A percentile compares a stretch with the other conserved stretches of the same genome.
Evolutionary conservation across 2,329 filamentous ascomycete species (phyloP).

Genomic region (Penicillium sp.): DNA sequence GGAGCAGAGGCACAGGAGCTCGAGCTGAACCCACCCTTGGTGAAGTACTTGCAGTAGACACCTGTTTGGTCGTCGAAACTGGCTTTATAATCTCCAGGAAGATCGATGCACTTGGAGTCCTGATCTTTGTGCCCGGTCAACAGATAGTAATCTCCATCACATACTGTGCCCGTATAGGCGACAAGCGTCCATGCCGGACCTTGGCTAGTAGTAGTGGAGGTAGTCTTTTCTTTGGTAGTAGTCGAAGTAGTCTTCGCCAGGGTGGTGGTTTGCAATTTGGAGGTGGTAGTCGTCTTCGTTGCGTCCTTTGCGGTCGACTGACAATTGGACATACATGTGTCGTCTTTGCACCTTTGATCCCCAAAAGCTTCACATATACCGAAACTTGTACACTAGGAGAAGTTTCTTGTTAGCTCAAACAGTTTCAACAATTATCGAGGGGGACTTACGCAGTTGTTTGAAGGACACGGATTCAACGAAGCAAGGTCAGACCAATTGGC

Average conservation of each 20-base stretch:
- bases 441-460: constrained; percentile 23
- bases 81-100: constrained; percentile 6
- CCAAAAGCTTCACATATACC: constrained; percentile 1
- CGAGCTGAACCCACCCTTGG: constrained; percentile 9
- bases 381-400: neutral
- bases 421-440: neutral
- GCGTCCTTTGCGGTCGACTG: neutral
- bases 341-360: neutral
- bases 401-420: neutral
- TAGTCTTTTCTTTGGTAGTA: neutral
- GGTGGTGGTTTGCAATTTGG: neutral
- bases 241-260: neutral
- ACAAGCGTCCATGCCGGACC: constrained; percentile 13
- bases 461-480: constrained; percentile 25
- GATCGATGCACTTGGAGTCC: constrained; percentile 4
- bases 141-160: constrained; percentile 17
- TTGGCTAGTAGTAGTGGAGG: neutral
- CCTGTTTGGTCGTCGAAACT: neutral
- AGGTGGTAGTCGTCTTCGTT: constrained; percentile 5
- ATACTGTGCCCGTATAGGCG: constrained; percentile 14
- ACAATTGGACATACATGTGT: constrained; percentile 18
- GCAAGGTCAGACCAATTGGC: constrained; percentile 35
- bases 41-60: constrained; percentile 11
- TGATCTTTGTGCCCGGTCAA: constrained; percentile 9
- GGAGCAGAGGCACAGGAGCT: neutral